Evolutionary conservation across 371 early-diverging fungal genomes (phyloP).

Genomic region (Mucor ambiguus): DNA sequence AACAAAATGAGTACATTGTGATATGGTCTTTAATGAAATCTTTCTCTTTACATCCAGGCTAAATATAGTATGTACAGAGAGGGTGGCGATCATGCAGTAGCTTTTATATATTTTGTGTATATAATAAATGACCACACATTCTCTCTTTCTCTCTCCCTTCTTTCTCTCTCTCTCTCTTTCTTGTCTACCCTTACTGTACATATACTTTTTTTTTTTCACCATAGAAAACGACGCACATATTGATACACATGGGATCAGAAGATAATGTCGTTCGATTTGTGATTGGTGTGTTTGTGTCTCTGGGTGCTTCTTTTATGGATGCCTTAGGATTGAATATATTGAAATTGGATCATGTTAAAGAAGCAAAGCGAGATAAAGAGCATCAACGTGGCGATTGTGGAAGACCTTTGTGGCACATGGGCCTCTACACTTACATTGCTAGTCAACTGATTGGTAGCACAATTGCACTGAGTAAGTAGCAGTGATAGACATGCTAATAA

Average conservation of each 20-base stretch:
- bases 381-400: conserved; percentile 65
- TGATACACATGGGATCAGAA: conserved; percentile 34
- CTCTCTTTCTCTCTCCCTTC: conserved; percentile 1
- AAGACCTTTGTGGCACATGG: conserved; percentile 71
- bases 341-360: conserved; percentile 70
- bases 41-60: neutral
- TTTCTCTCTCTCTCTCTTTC: neutral
- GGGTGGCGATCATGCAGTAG: neutral
- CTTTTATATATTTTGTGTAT: neutral
- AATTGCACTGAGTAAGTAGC: conserved; percentile 62
- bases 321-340: conserved; percentile 72
- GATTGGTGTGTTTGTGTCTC: conserved; percentile 66
- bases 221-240: neutral
- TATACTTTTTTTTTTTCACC: conserved; percentile 9
- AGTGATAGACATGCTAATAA: neutral
- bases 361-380: conserved; percentile 42
- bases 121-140: neutral
- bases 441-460: conserved; percentile 71
- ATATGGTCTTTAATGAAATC: conserved; percentile 1
- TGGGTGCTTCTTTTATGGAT: conserved; percentile 67
- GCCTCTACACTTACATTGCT: conserved; percentile 64
- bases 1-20: neutral
- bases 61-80: neutral
- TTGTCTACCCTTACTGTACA: conserved; percentile 5
- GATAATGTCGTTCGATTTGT: conserved; percentile 54